A percentile compares a stretch with the other conserved stretches of the same genome.
phyloP scores from a whole-genome alignment of 352 stramenopile genomes.

The Globisporangium recalcitrans region DNA sequence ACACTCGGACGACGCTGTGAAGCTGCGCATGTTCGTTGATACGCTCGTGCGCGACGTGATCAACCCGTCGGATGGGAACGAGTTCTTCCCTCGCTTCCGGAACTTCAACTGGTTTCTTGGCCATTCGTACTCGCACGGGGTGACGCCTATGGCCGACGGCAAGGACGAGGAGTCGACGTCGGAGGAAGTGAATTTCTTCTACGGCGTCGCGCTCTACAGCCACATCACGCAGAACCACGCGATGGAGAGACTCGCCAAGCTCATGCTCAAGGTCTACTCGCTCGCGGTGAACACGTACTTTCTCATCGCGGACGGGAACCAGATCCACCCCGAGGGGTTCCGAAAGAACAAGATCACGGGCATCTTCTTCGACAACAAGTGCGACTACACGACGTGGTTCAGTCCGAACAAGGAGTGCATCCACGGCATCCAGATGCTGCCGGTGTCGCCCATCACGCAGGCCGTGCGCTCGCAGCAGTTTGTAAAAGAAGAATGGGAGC shows the following conservation, averaged over 20 bases:
- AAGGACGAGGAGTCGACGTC: conserved; percentile 71
- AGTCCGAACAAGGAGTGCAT: conserved; percentile 70
- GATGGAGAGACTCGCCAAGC: conserved; percentile 33
- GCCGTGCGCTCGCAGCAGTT: conserved; percentile 35
- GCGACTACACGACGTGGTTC: conserved; percentile 73
- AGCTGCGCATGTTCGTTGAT: conserved; percentile 35
- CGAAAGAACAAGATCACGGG: conserved; percentile 66
- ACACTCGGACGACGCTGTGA: conserved; percentile 29
- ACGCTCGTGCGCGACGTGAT: conserved; percentile 54
- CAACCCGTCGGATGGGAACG: conserved; percentile 23
- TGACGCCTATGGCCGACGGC: conserved; percentile 64
- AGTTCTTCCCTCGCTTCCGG: conserved; percentile 55
- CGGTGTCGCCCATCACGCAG: conserved; percentile 48
- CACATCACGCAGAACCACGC: conserved; percentile 39
- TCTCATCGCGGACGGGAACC: conserved; percentile 36
- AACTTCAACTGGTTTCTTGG: conserved; percentile 64
- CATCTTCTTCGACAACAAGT: conserved; percentile 77
- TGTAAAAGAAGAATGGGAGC: conserved; percentile 56
- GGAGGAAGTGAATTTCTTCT: conserved; percentile 69
- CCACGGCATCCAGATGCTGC: conserved; percentile 75
- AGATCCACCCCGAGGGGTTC: conserved; percentile 45
- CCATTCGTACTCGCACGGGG: conserved; percentile 64
- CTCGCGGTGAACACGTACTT: conserved; percentile 68
- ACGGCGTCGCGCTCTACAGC: conserved; percentile 47
- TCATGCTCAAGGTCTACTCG: conserved; percentile 59